These are phyloP conservation scores for Gossypium rotundifolium DNA, from an alignment of 345 rosid species.

Conservation along the genomic window DNA sequence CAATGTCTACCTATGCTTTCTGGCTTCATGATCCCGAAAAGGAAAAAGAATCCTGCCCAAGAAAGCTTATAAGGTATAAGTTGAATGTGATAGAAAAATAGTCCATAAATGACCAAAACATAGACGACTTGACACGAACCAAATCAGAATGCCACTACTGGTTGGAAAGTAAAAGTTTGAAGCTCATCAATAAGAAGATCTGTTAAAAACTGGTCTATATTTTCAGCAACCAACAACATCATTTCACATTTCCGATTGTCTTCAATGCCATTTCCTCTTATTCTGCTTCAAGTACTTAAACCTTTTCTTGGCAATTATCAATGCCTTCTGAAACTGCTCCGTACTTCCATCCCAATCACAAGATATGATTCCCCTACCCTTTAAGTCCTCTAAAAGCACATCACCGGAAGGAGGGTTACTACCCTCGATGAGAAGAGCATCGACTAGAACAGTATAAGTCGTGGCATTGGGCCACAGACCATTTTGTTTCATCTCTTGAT, in stretches of 20 bases:
- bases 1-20: neutral
- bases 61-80: neutral
- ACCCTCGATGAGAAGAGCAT: slow-evolving; percentile 33
- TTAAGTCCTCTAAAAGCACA: slow-evolving; percentile 54
- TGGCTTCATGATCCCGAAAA: slow-evolving; percentile 3
- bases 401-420: slow-evolving; percentile 25
- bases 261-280: neutral
- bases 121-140: neutral
- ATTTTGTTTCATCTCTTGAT: slow-evolving; percentile 66
- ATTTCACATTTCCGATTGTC: neutral
- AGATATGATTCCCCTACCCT: slow-evolving; percentile 47
- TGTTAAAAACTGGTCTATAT: neutral
- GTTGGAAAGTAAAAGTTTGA: neutral
- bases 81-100: neutral
- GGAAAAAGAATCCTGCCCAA: slow-evolving; percentile 2
- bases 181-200: neutral
- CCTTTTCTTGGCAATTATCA: neutral
- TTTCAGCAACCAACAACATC: neutral
- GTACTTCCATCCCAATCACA: slow-evolving; percentile 29
- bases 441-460: slow-evolving; percentile 51
- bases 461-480: slow-evolving; percentile 62
- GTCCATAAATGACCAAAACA: neutral
- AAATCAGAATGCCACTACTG: neutral
- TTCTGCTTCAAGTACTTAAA: slow-evolving; percentile 9
- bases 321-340: slow-evolving; percentile 18